A percentile compares a stretch with the other conserved stretches of the same genome.
phyloP scores from a whole-genome alignment of 352 stramenopile species.

The Phytophthora pisi region DNA sequence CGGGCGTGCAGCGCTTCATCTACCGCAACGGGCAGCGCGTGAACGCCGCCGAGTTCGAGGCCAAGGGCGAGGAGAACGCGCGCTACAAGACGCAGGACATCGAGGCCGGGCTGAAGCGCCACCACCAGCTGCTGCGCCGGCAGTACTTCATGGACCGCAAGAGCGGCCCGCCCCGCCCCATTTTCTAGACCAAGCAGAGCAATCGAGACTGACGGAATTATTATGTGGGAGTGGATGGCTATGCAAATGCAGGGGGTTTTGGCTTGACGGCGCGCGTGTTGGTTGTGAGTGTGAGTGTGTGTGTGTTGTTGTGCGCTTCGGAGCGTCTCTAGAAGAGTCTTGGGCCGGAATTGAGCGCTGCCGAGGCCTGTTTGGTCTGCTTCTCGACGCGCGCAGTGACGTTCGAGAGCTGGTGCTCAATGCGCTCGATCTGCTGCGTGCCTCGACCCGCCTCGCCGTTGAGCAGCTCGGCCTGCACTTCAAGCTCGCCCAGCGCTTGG shows the following conservation, averaged over 20 bases:
- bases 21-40: conserved; percentile 85
- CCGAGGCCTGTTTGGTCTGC: conserved; percentile 71
- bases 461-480: conserved; percentile 70
- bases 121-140: conserved; percentile 78
- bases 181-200: conserved; percentile 38
- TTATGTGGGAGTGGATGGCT: conserved; percentile 4
- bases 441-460: conserved; percentile 70
- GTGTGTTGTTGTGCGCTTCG: background rate
- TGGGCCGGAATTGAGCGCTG: conserved; percentile 40
- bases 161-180: conserved; percentile 42
- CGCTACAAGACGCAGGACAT: conserved; percentile 79
- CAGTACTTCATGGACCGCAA: conserved; percentile 90
- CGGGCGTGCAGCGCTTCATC: conserved; percentile 79
- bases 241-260: conserved; percentile 3
- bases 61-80: conserved; percentile 58
- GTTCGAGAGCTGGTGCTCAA: conserved; percentile 66
- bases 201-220: background rate
- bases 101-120: conserved; percentile 67
- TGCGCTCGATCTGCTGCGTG: conserved; percentile 76
- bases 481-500: conserved; percentile 66
- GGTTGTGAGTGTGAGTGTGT: background rate
- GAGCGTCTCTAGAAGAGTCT: conserved; percentile 43
- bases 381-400: conserved; percentile 73
- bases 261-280: background rate
- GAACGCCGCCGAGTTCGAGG: conserved; percentile 46